A percentile compares a stretch with the other conserved stretches of the same genome.
Conservation (phyloP, 345 rosid genomes). For the Bruguiera parviflora region DNA sequence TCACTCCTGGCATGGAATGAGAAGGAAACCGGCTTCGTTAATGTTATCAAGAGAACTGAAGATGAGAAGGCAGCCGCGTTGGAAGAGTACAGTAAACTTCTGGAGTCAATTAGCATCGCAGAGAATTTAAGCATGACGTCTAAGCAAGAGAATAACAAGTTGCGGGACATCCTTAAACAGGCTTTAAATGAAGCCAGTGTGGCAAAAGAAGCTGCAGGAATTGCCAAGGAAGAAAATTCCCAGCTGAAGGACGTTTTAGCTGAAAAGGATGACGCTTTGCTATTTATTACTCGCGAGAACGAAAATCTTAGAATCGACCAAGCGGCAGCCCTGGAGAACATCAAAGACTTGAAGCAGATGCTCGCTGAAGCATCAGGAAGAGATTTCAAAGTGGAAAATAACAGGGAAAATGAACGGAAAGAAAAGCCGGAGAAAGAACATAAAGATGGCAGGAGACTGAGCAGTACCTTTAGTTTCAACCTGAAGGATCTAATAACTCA, state of each 20-base stretch:
- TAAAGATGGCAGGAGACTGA: conserved; percentile 29
- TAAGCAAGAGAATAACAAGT: conserved; percentile 60
- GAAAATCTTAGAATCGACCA: conserved; percentile 62
- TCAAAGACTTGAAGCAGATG: conserved; percentile 53
- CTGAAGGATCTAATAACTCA: conserved; percentile 49
- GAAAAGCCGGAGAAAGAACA: conserved; percentile 25
- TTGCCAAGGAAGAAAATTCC: conserved; percentile 68
- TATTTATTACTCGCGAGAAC: conserved; percentile 52
- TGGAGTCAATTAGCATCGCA: conserved; percentile 41
- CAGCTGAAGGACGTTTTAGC: conserved; percentile 58
- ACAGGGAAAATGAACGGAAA: conserved; percentile 17
- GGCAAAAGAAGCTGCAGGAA: conserved; percentile 79
- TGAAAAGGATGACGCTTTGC: conserved; percentile 61
- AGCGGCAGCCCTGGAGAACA: conserved; percentile 48
- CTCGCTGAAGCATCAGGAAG: conserved; percentile 36
- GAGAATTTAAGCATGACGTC: conserved; percentile 40
- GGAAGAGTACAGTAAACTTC: conserved; percentile 48
- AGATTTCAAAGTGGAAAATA: conserved; percentile 16
- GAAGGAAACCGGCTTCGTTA: conserved; percentile 70
- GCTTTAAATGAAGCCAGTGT: conserved; percentile 83
- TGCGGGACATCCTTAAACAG: conserved; percentile 78
- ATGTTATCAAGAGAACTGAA: conserved; percentile 61
- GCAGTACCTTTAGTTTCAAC: conserved; percentile 46
- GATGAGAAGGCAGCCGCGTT: conserved; percentile 52
- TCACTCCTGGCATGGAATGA: conserved; percentile 70